Evolutionary conservation across 2,329 filamentous ascomycete genomes (phyloP).

Genomic region (Alternaria hordeiaustralica): DNA sequence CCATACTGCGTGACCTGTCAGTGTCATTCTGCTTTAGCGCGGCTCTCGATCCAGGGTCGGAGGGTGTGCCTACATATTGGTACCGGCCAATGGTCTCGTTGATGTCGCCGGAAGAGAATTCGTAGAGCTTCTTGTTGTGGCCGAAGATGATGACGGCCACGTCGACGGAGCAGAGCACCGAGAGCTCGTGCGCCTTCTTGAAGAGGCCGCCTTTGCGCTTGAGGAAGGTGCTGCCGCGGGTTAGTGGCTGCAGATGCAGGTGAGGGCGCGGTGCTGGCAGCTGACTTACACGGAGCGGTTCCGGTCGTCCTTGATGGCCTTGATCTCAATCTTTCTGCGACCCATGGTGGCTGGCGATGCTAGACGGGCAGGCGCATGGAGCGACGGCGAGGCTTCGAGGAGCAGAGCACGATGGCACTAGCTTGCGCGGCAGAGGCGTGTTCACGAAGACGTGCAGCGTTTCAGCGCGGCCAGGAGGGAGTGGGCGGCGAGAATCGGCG

Average conservation of each 20-base stretch:
- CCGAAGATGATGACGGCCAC: conserved; percentile 99
- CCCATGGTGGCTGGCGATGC: conserved; percentile 68
- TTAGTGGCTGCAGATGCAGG: conserved; percentile 31
- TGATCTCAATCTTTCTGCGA: conserved; percentile 99
- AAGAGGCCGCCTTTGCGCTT: conserved; percentile 99
- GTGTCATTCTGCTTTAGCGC: conserved; percentile 33
- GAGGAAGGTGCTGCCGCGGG: conserved; percentile 79
- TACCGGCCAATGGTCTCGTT: conserved; percentile 86
- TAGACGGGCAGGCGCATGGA: conserved; percentile 41
- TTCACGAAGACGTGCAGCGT: conserved; percentile 28
- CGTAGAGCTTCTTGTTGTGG: conserved; percentile 98
- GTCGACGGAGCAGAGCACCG: conserved; percentile 96
- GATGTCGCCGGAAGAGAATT: conserved; percentile 95
- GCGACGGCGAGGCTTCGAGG: conserved; percentile 21
- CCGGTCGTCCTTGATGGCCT: conserved; percentile 97
- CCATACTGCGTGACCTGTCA: conserved; percentile 71
- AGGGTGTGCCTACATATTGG: conserved; percentile 75
- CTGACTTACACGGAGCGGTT: conserved; percentile 90
- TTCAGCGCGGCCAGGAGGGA: conserved; percentile 28
- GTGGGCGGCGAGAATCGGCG: conserved; percentile 32
- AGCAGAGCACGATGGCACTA: conserved; percentile 30
- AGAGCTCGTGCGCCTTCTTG: conserved; percentile 99
- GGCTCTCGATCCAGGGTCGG: neutral
- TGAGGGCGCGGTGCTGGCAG: conserved; percentile 12
- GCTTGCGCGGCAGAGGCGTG: conserved; percentile 31